These are phyloP conservation scores for Penicillium maclennaniae DNA, from an alignment of 495 filamentous ascomycete species.

Conservation along the genomic window DNA sequence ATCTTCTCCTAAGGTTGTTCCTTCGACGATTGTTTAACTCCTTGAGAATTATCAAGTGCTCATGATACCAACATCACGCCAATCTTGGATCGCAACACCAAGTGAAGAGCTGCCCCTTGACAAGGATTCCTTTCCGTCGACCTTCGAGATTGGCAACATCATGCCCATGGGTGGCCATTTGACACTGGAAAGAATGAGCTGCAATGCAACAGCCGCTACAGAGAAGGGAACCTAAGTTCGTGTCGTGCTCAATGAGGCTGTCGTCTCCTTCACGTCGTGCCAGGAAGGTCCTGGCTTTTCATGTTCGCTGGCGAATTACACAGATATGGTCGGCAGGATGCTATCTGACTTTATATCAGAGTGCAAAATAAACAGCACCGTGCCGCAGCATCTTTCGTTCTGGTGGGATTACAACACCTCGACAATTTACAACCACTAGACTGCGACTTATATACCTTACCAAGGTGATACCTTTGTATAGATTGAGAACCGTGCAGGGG, in stretches of 20 bases:
- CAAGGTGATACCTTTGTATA: slow-evolving; percentile 1
- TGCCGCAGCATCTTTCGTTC: slow-evolving; percentile 1
- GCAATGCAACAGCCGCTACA: slow-evolving; percentile 32
- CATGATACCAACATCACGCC: slow-evolving; percentile 54
- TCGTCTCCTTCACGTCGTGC: slow-evolving; percentile 10
- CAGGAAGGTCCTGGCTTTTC: slow-evolving; percentile 2
- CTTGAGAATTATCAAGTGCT: too few species aligned
- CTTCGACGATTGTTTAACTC: too few species aligned
- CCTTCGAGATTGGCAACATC: slow-evolving; percentile 40
- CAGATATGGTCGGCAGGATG: slow-evolving; percentile 1
- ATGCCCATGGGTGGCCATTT: slow-evolving; percentile 48
- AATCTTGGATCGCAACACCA: slow-evolving; percentile 44
- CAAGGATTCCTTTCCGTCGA: slow-evolving; percentile 40
- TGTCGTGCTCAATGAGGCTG: slow-evolving; percentile 24
- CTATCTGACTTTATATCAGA: neutral
- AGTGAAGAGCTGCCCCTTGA: slow-evolving; percentile 37
- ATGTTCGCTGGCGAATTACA: slow-evolving; percentile 3
- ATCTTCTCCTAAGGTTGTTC: too few species aligned
- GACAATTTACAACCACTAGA: neutral
- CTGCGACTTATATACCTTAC: slow-evolving; percentile 1
- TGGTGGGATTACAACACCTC: slow-evolving; percentile 4
- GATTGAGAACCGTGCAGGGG: too few species aligned
- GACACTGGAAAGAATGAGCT: slow-evolving; percentile 47
- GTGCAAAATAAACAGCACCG: neutral
- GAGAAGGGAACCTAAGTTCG: slow-evolving; percentile 19